Evolutionary conservation across 179 eudicot species (phyloP).

Genomic region (Beta lomatogona): DNA sequence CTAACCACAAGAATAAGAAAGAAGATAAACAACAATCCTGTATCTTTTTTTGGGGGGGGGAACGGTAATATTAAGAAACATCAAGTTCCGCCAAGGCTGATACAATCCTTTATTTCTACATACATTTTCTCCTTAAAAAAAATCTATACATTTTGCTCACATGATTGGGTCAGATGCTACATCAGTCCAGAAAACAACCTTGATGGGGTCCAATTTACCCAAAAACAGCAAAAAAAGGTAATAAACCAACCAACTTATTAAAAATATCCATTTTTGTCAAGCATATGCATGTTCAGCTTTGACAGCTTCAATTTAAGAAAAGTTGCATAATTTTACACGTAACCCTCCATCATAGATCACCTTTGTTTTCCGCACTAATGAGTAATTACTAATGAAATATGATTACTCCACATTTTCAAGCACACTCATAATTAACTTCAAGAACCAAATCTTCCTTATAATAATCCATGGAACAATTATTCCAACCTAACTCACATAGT

Average conservation of each 20-base stretch:
- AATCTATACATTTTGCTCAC: no score
- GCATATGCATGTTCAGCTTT: background rate
- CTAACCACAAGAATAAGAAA: no score
- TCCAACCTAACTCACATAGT: conserved; percentile 11
- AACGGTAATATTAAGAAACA: no score
- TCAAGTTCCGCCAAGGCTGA: no score
- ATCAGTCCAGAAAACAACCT: no score
- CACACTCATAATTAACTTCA: background rate
- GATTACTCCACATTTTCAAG: background rate
- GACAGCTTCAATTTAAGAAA: background rate
- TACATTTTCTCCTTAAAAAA: no score
- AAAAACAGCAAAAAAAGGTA: background rate
- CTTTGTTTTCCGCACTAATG: background rate
- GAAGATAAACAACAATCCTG: no score
- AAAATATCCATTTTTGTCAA: no score
- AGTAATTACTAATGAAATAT: background rate
- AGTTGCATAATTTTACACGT: background rate
- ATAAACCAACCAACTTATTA: no score
- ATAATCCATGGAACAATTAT: conserved; percentile 1
- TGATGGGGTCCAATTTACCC: background rate
- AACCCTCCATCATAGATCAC: background rate
- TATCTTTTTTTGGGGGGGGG: no score
- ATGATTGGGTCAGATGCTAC: no score
- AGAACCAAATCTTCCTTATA: background rate
- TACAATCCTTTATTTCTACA: no score